A percentile compares a stretch with the other conserved stretches of the same genome.
These are phyloP conservation scores for Tuber brumale DNA, from an alignment of 495 filamentous ascomycete genomes.

Conservation along the genomic window DNA sequence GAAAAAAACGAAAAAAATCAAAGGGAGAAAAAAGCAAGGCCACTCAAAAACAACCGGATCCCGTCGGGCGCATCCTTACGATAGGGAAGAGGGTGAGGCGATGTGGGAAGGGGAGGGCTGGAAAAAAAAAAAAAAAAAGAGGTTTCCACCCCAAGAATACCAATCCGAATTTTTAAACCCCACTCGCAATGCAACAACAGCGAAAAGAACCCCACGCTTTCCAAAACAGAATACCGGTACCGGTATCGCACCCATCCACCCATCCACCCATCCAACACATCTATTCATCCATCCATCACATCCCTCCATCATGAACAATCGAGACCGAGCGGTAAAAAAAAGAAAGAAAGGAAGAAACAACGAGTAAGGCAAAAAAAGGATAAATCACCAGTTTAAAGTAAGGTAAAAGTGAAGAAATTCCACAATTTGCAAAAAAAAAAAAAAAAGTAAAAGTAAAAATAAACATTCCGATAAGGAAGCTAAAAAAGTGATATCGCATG, in stretches of 20 bases:
- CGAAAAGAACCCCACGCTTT: neutral
- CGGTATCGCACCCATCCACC: neutral
- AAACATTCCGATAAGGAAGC: neutral
- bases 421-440: conserved; percentile 1
- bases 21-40: neutral
- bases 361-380: neutral
- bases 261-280: neutral
- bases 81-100: neutral
- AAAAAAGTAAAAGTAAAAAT: neutral
- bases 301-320: conserved; percentile 3
- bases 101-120: neutral
- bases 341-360: neutral
- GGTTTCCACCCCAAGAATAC: neutral
- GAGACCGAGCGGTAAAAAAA: neutral
- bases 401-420: conserved; percentile 1
- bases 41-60: neutral
- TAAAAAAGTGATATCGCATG: conserved; percentile 2
- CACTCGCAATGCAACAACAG: neutral
- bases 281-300: neutral
- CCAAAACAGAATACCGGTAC: neutral
- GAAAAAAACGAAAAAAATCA: neutral
- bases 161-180: neutral
- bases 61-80: neutral
- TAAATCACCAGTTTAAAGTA: neutral
- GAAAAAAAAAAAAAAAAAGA: too few species aligned